These are phyloP conservation scores for Glomus cerebriforme DNA, from an alignment of 192 early-diverging fungal genomes.

Conservation along the genomic window DNA sequence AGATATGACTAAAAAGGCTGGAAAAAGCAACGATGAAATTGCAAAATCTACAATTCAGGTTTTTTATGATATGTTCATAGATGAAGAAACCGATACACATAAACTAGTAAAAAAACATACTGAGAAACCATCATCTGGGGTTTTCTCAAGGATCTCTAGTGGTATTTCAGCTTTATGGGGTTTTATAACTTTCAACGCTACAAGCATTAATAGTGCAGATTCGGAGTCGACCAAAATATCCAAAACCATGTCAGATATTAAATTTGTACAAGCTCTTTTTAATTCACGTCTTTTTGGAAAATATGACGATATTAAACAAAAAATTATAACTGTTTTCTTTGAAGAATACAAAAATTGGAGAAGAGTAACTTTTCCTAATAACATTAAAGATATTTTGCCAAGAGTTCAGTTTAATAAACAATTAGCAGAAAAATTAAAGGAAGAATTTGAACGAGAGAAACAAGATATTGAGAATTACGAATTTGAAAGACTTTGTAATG, in stretches of 20 bases:
- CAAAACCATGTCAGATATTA: background rate
- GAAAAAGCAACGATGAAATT: background rate
- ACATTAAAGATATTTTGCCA: constrained; percentile 5
- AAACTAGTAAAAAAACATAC: background rate
- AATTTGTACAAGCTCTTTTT: background rate
- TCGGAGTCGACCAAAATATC: background rate
- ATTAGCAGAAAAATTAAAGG: background rate
- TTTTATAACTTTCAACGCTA: background rate
- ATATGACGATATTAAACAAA: background rate
- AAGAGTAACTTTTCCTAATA: background rate
- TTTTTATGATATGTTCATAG: background rate
- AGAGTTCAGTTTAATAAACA: background rate
- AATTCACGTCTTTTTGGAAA: background rate
- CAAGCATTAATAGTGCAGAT: background rate
- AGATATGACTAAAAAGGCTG: background rate
- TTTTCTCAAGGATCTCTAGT: background rate
- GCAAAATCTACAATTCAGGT: background rate
- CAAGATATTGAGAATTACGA: background rate
- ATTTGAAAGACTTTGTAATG: background rate
- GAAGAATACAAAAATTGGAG: background rate
- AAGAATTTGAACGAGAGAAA: background rate
- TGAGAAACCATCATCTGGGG: background rate
- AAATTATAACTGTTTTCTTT: background rate
- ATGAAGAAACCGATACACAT: background rate
- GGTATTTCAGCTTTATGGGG: background rate